Conservation (phyloP, 495 filamentous ascomycete genomes). For the Daldinia loculata region DNA sequence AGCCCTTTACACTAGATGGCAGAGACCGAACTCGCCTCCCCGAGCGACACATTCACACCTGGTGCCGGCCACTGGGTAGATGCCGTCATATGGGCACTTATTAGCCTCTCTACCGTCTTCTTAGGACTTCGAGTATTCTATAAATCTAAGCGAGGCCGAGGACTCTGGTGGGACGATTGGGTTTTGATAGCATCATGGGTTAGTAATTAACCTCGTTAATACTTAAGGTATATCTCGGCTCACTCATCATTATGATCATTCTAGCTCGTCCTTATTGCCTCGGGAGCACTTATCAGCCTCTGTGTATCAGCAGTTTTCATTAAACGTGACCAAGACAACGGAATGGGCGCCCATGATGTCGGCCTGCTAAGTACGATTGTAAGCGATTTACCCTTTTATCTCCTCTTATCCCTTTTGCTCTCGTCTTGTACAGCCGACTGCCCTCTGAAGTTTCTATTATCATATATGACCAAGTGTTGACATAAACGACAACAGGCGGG, state of each 20-base stretch:
- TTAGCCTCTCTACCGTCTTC: neutral
- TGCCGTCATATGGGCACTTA: neutral
- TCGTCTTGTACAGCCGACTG: no score
- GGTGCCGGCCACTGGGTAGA: neutral
- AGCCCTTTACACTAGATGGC: neutral
- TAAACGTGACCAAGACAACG: neutral
- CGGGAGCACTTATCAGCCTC: neutral
- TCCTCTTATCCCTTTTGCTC: no score
- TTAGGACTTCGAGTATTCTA: conserved; percentile 34
- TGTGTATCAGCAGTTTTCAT: neutral
- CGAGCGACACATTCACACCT: neutral
- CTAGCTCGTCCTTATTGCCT: neutral
- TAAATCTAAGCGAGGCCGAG: conserved; percentile 32
- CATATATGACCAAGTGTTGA: neutral
- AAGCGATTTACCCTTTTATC: neutral
- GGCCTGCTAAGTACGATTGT: neutral
- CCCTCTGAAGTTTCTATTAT: no score
- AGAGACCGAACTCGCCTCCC: neutral
- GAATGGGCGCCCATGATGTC: neutral
- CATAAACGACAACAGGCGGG: neutral
- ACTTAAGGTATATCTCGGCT: neutral
- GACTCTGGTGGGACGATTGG: conserved; percentile 49
- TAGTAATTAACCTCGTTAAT: conserved; percentile 4
- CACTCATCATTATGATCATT: neutral
- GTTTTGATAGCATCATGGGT: conserved; percentile 50